Evolutionary conservation across 2,329 filamentous ascomycete species (phyloP).

Genomic region (Diaporthe sp.): DNA sequence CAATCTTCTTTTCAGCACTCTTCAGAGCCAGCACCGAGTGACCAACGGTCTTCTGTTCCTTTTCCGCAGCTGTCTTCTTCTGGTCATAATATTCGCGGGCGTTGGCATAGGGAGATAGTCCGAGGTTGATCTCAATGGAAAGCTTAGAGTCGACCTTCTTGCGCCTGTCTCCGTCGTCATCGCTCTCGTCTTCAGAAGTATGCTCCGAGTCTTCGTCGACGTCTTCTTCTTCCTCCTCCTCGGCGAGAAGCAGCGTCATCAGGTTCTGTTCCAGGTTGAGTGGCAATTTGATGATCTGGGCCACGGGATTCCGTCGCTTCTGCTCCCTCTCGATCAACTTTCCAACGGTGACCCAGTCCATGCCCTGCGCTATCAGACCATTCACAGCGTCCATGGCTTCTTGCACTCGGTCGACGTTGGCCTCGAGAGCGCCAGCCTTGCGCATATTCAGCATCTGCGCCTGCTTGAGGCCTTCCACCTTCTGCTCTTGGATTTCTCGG

Average conservation of each 20-base stretch:
- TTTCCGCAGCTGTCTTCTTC: slow-evolving; percentile 84
- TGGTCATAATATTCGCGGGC: slow-evolving; percentile 93
- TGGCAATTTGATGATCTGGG: slow-evolving; percentile 86
- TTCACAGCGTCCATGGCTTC: slow-evolving; percentile 95
- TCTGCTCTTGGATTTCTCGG: slow-evolving; percentile 83
- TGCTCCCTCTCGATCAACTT: slow-evolving; percentile 91
- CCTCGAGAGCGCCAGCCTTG: slow-evolving; percentile 91
- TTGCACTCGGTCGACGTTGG: slow-evolving; percentile 90
- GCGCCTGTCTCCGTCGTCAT: slow-evolving; percentile 51
- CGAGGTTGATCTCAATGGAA: slow-evolving; percentile 86
- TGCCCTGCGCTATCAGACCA: slow-evolving; percentile 89
- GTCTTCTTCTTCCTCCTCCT: slow-evolving; percentile 73
- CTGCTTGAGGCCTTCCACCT: slow-evolving; percentile 85
- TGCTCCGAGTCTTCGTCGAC: slow-evolving; percentile 71
- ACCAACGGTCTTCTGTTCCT: slow-evolving; percentile 87
- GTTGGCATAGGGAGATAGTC: slow-evolving; percentile 87
- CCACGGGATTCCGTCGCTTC: slow-evolving; percentile 83
- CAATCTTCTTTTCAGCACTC: slow-evolving; percentile 90
- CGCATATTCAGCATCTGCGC: slow-evolving; percentile 85
- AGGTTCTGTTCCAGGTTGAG: slow-evolving; percentile 92
- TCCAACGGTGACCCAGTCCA: slow-evolving; percentile 97
- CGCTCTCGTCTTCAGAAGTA: slow-evolving; percentile 66
- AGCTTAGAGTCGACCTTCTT: slow-evolving; percentile 67
- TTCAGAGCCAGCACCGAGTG: slow-evolving; percentile 88
- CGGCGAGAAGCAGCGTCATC: slow-evolving; percentile 82